A percentile compares a stretch with the other conserved stretches of the same genome.
These are phyloP conservation scores for Aspergillus brasiliensis DNA, from an alignment of 2,329 filamentous ascomycete species.

Conservation along the genomic window DNA sequence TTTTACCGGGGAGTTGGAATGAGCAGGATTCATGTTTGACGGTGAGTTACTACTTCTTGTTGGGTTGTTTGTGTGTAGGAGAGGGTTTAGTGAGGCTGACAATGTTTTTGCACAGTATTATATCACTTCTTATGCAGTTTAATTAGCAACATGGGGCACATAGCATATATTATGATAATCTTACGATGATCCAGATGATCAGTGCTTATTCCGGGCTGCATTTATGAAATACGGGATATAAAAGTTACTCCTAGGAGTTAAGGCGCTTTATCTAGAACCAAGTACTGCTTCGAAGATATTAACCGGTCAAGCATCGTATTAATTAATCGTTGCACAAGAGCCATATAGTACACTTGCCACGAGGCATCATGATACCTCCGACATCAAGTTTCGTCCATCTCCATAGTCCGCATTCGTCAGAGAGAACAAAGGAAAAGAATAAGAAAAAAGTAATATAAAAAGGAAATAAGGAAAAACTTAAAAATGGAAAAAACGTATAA, in stretches of 20 bases:
- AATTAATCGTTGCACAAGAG: background rate
- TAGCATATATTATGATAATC: background rate
- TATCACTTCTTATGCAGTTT: slow-evolving; percentile 47
- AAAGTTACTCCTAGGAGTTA: background rate
- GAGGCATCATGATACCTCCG: background rate
- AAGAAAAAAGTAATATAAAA: background rate
- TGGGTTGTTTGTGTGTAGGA: too few relatives aligned
- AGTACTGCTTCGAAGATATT: too few relatives aligned
- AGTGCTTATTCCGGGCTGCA: background rate
- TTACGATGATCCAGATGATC: background rate
- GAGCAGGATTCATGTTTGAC: slow-evolving; percentile 51
- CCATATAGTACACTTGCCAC: background rate
- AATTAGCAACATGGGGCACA: background rate
- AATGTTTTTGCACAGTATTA: slow-evolving; percentile 39
- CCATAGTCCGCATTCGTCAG: background rate
- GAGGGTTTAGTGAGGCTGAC: background rate
- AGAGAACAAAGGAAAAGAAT: slow-evolving; percentile 2
- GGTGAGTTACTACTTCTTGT: slow-evolving; percentile 31
- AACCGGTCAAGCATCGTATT: background rate
- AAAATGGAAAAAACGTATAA: background rate
- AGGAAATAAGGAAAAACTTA: background rate
- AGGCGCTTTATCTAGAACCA: background rate
- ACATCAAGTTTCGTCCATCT: background rate
- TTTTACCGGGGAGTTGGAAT: slow-evolving; percentile 44
- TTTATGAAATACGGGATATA: background rate